phyloP scores from a whole-genome alignment of 257 asterid species.

The Scutellaria baicalensis region DNA sequence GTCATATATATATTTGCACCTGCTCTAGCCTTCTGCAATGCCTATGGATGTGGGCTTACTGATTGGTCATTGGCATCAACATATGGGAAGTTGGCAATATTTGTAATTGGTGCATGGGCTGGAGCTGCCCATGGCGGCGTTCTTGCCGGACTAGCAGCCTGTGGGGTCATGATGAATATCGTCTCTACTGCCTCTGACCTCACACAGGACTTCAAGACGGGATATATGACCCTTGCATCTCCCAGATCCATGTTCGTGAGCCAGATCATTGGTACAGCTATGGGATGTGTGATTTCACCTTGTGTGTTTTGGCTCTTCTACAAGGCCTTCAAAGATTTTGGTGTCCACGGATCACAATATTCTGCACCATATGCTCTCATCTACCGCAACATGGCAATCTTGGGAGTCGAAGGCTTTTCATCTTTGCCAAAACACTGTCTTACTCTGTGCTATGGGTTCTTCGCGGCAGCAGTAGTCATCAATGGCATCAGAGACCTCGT shows the following conservation, averaged over 20 bases:
- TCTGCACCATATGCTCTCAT: slow-evolving; percentile 68
- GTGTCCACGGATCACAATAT: slow-evolving; percentile 46
- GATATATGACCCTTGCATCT: slow-evolving; percentile 82
- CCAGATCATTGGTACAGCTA: slow-evolving; percentile 85
- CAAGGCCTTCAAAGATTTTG: slow-evolving; percentile 59
- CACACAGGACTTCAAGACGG: slow-evolving; percentile 81
- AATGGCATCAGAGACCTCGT: slow-evolving; percentile 49
- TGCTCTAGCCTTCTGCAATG: slow-evolving; percentile 78
- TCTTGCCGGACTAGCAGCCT: slow-evolving; percentile 86
- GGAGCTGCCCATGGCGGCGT: slow-evolving; percentile 82
- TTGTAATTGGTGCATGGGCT: slow-evolving; percentile 85
- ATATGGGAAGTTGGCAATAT: slow-evolving; percentile 83
- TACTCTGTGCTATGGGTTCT: slow-evolving; percentile 58
- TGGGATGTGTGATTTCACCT: slow-evolving; percentile 84
- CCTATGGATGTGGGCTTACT: slow-evolving; percentile 87
- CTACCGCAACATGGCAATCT: slow-evolving; percentile 70
- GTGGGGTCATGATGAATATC: slow-evolving; percentile 96
- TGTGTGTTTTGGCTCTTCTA: slow-evolving; percentile 83
- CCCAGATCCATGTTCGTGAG: slow-evolving; percentile 88
- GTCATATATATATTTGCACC: slow-evolving; percentile 80
- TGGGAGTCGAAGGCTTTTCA: slow-evolving; percentile 71
- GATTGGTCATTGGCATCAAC: slow-evolving; percentile 92
- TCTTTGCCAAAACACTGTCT: slow-evolving; percentile 71
- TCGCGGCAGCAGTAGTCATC: slow-evolving; percentile 48
- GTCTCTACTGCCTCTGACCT: slow-evolving; percentile 93